A percentile compares a stretch with the other conserved stretches of the same genome.
These are phyloP conservation scores for Chaetomium olivaceum DNA, from an alignment of 2,329 filamentous ascomycete genomes.

Conservation along the genomic window DNA sequence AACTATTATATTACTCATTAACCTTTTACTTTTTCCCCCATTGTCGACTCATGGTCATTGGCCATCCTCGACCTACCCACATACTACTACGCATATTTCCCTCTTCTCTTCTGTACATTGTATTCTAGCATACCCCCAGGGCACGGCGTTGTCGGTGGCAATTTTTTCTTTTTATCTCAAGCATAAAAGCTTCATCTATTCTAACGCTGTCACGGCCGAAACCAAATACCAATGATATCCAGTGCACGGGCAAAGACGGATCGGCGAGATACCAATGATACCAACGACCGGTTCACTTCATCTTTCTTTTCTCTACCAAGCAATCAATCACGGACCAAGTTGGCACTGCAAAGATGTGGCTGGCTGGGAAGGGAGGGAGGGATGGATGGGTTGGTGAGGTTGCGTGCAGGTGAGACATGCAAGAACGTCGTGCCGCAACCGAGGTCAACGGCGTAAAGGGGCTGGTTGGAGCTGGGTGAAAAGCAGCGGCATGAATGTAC, in stretches of 20 bases:
- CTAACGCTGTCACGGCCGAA: conserved; percentile 17
- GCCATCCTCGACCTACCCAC: not conserved
- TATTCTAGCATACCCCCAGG: conserved; percentile 13
- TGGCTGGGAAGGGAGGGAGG: not conserved
- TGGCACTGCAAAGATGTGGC: not conserved
- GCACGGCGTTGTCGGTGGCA: not conserved
- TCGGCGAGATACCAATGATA: conserved; percentile 16
- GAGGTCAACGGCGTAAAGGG: not conserved
- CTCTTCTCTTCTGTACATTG: not conserved
- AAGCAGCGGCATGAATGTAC: not conserved
- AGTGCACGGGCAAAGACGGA: conserved; percentile 4
- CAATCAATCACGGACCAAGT: not conserved
- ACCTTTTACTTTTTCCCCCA: not conserved
- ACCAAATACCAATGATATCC: conserved; percentile 7
- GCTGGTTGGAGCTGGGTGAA: not conserved
- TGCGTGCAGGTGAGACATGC: not conserved
- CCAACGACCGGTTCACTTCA: conserved; percentile 4
- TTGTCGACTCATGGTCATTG: not conserved
- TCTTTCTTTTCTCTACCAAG: not conserved
- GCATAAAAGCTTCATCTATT: not conserved
- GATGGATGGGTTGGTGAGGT: not conserved
- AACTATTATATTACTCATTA: not conserved
- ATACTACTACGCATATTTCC: not conserved
- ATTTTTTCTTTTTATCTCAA: not conserved
- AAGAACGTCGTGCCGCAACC: not conserved